phyloP scores from a whole-genome alignment of 331 rosid species.

The Quercus lobata region DNA sequence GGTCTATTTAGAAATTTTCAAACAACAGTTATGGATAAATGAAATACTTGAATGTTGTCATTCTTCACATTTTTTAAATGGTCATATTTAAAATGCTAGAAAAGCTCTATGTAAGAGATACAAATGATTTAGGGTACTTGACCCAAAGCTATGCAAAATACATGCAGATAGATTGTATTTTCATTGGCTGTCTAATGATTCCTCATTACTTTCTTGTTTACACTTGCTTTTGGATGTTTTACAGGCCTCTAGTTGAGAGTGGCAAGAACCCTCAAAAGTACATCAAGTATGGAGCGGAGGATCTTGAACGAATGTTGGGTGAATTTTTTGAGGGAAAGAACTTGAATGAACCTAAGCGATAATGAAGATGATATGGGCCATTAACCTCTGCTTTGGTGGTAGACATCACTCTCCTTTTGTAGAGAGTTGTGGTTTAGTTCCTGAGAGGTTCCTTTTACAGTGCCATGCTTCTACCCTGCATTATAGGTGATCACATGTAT shows the following conservation, averaged over 20 bases:
- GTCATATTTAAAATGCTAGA: not conserved
- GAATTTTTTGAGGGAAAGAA: constrained; percentile 91
- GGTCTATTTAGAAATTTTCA: not conserved
- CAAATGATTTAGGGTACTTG: not conserved
- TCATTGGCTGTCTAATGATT: not conserved
- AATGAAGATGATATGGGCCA: not conserved
- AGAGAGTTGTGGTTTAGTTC: too few relatives aligned
- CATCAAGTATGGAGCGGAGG: constrained; percentile 74
- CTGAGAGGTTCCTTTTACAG: too few relatives aligned
- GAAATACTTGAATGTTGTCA: not conserved
- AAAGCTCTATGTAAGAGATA: not conserved
- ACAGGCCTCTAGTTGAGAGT: constrained; percentile 77
- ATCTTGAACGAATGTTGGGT: constrained; percentile 90
- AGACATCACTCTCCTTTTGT: too few relatives aligned
- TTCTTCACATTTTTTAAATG: not conserved
- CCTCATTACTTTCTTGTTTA: not conserved
- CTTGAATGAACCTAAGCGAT: constrained; percentile 58
- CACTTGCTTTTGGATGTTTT: constrained; percentile 3
- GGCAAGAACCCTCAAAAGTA: constrained; percentile 89
- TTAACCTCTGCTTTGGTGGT: not conserved
- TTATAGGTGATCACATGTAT: not conserved
- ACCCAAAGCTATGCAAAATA: not conserved
- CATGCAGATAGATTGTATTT: not conserved
- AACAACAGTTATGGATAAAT: not conserved
- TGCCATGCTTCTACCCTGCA: too few relatives aligned